Base-by-base conservation (phyloP, 2,329 filamentous ascomycete species). In the Penicillium glabrum region DNA sequence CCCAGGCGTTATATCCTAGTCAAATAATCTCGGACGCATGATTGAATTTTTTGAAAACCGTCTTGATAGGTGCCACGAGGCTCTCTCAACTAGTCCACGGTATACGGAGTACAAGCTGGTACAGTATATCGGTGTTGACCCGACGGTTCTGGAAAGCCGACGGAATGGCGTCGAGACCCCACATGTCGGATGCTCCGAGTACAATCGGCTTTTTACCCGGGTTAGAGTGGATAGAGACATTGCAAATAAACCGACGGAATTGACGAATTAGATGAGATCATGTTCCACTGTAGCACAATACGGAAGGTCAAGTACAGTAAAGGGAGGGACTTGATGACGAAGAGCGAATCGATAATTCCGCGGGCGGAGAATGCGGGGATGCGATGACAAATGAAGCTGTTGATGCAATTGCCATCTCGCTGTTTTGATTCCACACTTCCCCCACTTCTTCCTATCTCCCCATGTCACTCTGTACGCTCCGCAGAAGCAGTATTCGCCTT, bases 121-220 rank as follows among this genome's bases (percentile, higher is more conserved):
- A 29, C 9, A 29, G 9, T 23, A 47, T 33, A 37, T 29, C 47
- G 35, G 47, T 3, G 16, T n/a, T 31, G 54, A 27, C 52, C 57
- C 54, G 48, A 50, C 46, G 33, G 54, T n/a, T 46, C 29, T 39
- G 13, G 3, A 45, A 39, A 23, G 57, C 65, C 65, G 62, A 62
- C 61, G 58, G 60, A 67, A 66, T 57, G 60, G 61, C 63, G 65
- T 64, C 57, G 56, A 59, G 47, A 55, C 35, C 53, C 45, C 54
- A 29, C 41, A 58, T 52, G 21, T 48, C 48, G 48, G 41, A 55
- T 46, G 33, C 46, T 56, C 46, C 57, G 46, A 47, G 16, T 37
- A 23, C 24, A 49, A 35, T 62, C 53, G 59, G 53, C 46, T 48
- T 23, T 52, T 10, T 27, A 46, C 44, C 51, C 50, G 41, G 47